phyloP scores from a whole-genome alignment of 805 yeast genomes.

The Saccharomyces jurei region DNA sequence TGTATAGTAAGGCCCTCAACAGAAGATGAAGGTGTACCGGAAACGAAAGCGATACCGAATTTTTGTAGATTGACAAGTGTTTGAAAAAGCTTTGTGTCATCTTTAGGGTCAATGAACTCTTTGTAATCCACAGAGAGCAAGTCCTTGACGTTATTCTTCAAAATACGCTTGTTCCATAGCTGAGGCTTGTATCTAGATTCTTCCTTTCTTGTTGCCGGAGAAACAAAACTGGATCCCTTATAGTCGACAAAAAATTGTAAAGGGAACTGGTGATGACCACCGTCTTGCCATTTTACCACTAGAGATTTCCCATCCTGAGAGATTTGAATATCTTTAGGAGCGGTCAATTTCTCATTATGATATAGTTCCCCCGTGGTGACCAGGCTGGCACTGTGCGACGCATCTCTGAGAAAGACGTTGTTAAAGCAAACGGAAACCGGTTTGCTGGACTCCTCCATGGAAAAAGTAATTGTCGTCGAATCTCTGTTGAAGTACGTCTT shows the following conservation, averaged over 20 bases:
- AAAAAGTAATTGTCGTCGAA: constrained; percentile 21
- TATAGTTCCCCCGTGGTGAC: constrained; percentile 51
- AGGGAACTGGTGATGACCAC: constrained; percentile 37
- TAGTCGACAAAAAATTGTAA: constrained; percentile 40
- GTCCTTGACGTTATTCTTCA: constrained; percentile 19
- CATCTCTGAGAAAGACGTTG: constrained; percentile 57
- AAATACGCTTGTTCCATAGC: constrained; percentile 35
- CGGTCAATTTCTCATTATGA: constrained; percentile 24
- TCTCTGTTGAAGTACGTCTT: constrained; percentile 10
- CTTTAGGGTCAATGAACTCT: constrained; percentile 31
- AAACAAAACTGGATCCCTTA: constrained; percentile 31
- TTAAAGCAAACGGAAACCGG: constrained; percentile 33
- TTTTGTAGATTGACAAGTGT: constrained; percentile 41
- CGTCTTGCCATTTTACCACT: constrained; percentile 42
- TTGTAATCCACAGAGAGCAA: constrained; percentile 31
- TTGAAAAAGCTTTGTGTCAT: constrained; percentile 30
- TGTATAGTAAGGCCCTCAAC: constrained; percentile 30
- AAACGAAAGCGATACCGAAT: constrained; percentile 50
- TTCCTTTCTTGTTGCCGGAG: constrained; percentile 22
- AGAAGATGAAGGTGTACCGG: constrained; percentile 40
- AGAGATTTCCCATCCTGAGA: constrained; percentile 29
- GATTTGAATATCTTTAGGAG: constrained; percentile 33
- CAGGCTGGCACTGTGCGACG: constrained; percentile 54
- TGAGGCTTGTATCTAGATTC: constrained; percentile 27
- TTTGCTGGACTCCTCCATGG: constrained; percentile 9